Evolutionary conservation across 805 yeast genomes (phyloP).

Genomic region (Millerago galiae): DNA sequence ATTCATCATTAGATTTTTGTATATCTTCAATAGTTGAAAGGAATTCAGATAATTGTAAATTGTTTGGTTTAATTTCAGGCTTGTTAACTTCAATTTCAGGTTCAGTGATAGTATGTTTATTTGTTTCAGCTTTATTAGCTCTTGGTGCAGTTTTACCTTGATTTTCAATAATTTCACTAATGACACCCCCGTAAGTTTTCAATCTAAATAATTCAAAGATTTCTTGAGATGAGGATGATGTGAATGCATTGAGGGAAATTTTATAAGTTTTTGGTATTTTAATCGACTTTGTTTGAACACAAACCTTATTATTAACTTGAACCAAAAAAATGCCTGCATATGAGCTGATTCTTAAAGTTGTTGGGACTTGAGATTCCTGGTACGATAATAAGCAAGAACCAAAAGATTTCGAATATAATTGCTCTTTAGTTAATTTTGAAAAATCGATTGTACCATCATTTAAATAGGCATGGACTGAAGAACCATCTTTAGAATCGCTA

Average conservation of each 20-base stretch:
- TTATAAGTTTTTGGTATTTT: conserved; percentile 37
- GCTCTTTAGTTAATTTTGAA: conserved; percentile 19
- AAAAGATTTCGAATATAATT: conserved; percentile 31
- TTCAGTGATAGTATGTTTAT: conserved; percentile 20
- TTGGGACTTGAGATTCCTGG: conserved; percentile 66
- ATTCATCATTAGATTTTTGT: conserved; percentile 16
- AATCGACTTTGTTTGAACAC: conserved; percentile 58
- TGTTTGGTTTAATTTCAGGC: not conserved
- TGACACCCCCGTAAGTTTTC: conserved; percentile 46
- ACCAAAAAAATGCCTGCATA: conserved; percentile 47
- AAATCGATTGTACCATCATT: conserved; percentile 49
- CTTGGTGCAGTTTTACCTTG: conserved; percentile 42
- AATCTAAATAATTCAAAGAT: conserved; percentile 59
- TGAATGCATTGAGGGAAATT: conserved; percentile 49
- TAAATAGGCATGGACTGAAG: conserved; percentile 50
- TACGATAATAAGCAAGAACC: conserved; percentile 54
- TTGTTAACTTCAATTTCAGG: conserved; percentile 13
- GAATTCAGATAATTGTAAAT: not conserved
- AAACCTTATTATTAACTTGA: conserved; percentile 66
- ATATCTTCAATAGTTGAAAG: conserved; percentile 9
- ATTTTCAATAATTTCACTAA: conserved; percentile 51
- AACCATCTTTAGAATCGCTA: conserved; percentile 38
- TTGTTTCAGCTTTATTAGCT: conserved; percentile 39
- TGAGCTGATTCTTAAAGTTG: conserved; percentile 60
- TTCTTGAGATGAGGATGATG: conserved; percentile 39